Evolutionary conservation across 352 stramenopile genomes (phyloP).

Genomic region (Halophytophthora batemanensis): DNA sequence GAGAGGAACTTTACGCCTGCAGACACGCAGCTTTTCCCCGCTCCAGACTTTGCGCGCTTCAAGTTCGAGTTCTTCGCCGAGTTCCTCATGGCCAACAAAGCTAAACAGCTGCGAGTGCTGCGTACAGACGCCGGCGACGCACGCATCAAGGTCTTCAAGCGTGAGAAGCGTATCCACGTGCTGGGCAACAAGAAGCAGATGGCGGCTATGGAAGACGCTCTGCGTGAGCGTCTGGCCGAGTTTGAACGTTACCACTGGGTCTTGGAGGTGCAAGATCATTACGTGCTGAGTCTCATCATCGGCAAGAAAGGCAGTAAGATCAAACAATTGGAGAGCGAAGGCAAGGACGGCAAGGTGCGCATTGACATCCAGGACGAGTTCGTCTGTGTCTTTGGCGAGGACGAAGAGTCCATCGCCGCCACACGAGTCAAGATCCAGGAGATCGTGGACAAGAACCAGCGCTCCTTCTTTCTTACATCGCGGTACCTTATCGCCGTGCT

Average conservation of each 20-base stretch:
- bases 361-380: constrained; percentile 68
- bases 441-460: constrained; percentile 74
- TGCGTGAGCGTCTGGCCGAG: constrained; percentile 47
- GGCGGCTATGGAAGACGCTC: constrained; percentile 51
- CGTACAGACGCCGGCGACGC: constrained; percentile 54
- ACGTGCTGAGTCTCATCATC: constrained; percentile 74
- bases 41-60: constrained; percentile 37
- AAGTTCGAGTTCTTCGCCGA: constrained; percentile 81
- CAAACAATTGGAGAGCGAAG: constrained; percentile 64
- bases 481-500: constrained; percentile 59
- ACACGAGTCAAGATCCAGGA: constrained; percentile 54
- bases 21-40: constrained; percentile 41
- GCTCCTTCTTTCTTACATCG: constrained; percentile 61
- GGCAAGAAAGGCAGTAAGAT: constrained; percentile 80
- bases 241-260: constrained; percentile 66
- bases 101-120: constrained; percentile 58
- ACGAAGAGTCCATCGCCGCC: constrained; percentile 38
- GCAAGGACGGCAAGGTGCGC: constrained; percentile 41
- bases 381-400: constrained; percentile 66
- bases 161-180: constrained; percentile 54
- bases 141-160: constrained; percentile 70
- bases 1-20: constrained; percentile 48
- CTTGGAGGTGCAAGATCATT: constrained; percentile 50
- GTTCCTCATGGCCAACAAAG: constrained; percentile 80
- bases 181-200: constrained; percentile 71